Conservation (phyloP, 2,329 filamentous ascomycete species). For the Albifimbria verrucaria region DNA sequence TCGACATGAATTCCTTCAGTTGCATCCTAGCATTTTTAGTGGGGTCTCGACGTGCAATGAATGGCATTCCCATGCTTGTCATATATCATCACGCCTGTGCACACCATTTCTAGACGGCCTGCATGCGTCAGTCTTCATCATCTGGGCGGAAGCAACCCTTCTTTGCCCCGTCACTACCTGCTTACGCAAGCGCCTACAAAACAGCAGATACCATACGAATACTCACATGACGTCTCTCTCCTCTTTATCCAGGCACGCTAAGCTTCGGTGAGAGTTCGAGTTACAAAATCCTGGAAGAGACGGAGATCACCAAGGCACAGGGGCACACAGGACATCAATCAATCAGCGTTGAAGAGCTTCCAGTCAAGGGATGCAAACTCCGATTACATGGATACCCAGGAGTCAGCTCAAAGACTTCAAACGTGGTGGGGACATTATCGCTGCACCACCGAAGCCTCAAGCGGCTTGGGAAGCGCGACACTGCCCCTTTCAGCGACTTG, state of each 20-base stretch:
- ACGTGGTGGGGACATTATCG: neutral
- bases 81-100: neutral
- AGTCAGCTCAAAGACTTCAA: too few relatives aligned
- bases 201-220: neutral
- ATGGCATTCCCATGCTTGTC: neutral
- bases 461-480: neutral
- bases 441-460: neutral
- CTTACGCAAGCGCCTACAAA: neutral
- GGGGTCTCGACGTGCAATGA: neutral
- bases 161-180: neutral
- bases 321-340: too few relatives aligned
- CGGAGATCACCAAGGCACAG: too few relatives aligned
- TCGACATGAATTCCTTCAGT: neutral
- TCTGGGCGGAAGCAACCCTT: neutral
- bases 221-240: neutral
- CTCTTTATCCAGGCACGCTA: neutral
- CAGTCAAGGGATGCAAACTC: too few relatives aligned
- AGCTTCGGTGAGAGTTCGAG: neutral
- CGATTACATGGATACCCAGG: too few relatives aligned
- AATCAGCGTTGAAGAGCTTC: too few relatives aligned
- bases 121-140: neutral
- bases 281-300: neutral
- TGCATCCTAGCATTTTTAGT: neutral
- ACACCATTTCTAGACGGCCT: neutral
- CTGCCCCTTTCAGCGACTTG: neutral